Percentiles rank a stretch among this genome's conserved stretches.
Conservation (phyloP, 805 yeast species). For the Yarrowia sp. region DNA sequence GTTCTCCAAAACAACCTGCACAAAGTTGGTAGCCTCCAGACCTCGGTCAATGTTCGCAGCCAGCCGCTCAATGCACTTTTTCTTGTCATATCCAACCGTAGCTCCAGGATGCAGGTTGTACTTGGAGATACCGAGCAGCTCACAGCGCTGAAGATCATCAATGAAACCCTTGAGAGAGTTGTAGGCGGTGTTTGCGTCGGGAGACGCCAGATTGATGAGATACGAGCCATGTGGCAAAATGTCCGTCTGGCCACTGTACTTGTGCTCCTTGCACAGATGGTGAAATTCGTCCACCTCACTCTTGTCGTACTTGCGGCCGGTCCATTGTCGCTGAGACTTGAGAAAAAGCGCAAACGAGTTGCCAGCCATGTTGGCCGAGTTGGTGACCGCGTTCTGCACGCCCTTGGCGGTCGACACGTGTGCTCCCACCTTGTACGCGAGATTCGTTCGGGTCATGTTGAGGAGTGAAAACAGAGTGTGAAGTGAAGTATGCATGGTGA, state of each 20-base stretch:
- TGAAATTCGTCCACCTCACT: constrained; percentile 74
- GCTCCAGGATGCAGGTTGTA: constrained; percentile 94
- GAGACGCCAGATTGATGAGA: constrained; percentile 90
- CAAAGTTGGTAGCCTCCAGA: constrained; percentile 72
- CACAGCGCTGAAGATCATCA: constrained; percentile 90
- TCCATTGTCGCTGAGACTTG: constrained; percentile 92
- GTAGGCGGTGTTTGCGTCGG: constrained; percentile 77
- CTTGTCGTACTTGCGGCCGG: constrained; percentile 72
- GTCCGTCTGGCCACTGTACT: constrained; percentile 53
- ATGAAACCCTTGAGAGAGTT: constrained; percentile 79
- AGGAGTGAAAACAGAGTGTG: no score
- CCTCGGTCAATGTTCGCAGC: constrained; percentile 85
- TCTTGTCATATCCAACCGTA: constrained; percentile 72
- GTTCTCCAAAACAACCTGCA: constrained; percentile 89
- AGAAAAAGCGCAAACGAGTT: constrained; percentile 90
- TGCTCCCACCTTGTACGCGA: constrained; percentile 67
- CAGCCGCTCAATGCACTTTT: constrained; percentile 66
- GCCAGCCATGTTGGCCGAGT: constrained; percentile 65
- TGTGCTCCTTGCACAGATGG: constrained; percentile 61
- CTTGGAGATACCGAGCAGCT: constrained; percentile 77
- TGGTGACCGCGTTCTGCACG: constrained; percentile 69
- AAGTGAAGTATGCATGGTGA: no score
- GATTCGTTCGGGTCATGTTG: constrained; percentile 16
- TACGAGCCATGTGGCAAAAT: constrained; percentile 95
- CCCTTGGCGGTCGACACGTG: constrained; percentile 76